Evolutionary conservation across 163 green algal genomes (phyloP), one percentile per base, ranked within the genome.

Genomic region (Scenedesmus sp.): DNA sequence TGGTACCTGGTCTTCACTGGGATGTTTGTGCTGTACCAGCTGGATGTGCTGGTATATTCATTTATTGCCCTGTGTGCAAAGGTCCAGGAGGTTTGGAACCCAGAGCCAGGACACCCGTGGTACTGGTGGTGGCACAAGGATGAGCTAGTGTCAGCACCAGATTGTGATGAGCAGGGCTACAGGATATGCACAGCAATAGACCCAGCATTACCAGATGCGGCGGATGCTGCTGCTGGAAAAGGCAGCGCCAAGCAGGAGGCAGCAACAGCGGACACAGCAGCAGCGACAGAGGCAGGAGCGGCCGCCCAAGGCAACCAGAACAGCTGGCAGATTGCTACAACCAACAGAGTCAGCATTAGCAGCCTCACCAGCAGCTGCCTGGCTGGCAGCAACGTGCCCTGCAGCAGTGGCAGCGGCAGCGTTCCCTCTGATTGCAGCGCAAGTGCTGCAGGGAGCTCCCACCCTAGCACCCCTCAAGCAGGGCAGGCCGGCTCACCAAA

Each of bases 1-100:
- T 92, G 89, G 82, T 90, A 92, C n/a, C 64, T 92, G 52, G 55
- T 26, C 12, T 90, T 92, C 56, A 46, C 23, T 2, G 89, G 82
- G 16, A 76, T 90, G 81, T 90, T 92, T 34, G 34, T 92, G 67
- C 26, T 92, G 13, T 90, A 90, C 57, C 82, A 89, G 23, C 54
- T 92, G 67, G 89, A 92, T 55, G 81, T 92, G 9, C 15, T 88
- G 1, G 3, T 92, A 0, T 92, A 92, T 23, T 46, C 54, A 10
- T 4, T 85, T 6, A 79, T 92, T 23, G 89, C 89, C 4, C 8
- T 92, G 16, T 73, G 6, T 55, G 82, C 89, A 16, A 82, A 55
- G 56, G 12, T 89, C 15, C 10, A n/a, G n/a, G 82, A 92, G 66
- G 18, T 46, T 3, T 74, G 87, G 5, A 34, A 67, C 5, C 89